These are phyloP conservation scores for Pythium scleroteichum DNA, from an alignment of 352 stramenopile species.

Conservation along the genomic window DNA sequence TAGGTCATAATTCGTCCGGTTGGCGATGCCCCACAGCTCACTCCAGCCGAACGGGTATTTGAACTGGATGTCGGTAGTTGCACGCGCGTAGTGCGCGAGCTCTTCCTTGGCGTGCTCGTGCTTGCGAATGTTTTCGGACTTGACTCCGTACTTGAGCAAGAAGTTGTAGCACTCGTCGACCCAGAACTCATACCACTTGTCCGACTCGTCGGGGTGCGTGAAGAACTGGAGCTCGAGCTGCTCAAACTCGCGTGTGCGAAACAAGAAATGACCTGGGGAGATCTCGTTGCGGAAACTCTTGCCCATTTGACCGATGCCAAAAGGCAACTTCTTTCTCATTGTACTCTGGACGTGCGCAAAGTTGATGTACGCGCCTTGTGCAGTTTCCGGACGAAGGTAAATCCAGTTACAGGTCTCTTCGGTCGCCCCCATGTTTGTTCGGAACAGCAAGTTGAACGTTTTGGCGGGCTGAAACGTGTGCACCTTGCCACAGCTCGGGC, in stretches of 20 bases:
- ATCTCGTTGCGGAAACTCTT: constrained; percentile 99
- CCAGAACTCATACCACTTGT: constrained; percentile 90
- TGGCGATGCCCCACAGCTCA: constrained; percentile 96
- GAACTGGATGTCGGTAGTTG: constrained; percentile 98
- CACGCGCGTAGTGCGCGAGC: constrained; percentile 96
- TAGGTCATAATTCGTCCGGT: constrained; percentile 96
- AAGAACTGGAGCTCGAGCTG: constrained; percentile 95
- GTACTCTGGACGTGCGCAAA: constrained; percentile 95
- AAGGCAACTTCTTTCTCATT: constrained; percentile 92
- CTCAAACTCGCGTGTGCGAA: constrained; percentile 97
- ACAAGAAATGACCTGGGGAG: constrained; percentile 96
- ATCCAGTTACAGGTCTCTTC: constrained; percentile 87
- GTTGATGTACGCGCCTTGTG: constrained; percentile 98
- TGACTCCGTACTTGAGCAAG: constrained; percentile 88
- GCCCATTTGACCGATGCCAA: constrained; percentile 96
- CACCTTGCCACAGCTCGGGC: constrained; percentile 51
- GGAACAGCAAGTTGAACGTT: constrained; percentile 98
- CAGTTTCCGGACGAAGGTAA: constrained; percentile 97
- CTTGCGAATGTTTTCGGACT: constrained; percentile 88
- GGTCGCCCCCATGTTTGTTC: constrained; percentile 95
- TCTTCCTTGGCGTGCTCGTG: constrained; percentile 92
- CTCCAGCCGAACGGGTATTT: constrained; percentile 96
- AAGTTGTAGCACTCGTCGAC: constrained; percentile 91
- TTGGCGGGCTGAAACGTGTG: constrained; percentile 79
- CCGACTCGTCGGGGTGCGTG: constrained; percentile 71